phyloP scores from a whole-genome alignment of 1,284 basidiomycete genomes.

The Leccinum laetum region DNA sequence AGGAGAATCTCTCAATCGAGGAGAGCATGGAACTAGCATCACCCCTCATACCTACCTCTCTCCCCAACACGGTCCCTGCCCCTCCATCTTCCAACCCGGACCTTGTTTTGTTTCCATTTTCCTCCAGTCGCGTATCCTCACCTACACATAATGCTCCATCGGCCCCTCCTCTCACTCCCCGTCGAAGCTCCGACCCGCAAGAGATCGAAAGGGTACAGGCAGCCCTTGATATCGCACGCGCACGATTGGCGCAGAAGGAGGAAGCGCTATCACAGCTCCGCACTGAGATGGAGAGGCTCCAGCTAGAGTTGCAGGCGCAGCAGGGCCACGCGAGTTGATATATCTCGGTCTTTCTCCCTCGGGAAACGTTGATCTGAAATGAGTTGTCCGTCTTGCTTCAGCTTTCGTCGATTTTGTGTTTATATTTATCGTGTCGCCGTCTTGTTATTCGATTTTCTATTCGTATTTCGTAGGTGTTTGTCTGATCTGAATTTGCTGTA shows the following conservation, averaged over 20 bases:
- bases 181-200: conserved; percentile 8
- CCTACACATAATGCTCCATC: conserved; percentile 1
- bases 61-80: conserved; percentile 2
- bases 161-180: background rate
- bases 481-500: background rate
- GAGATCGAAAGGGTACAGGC: conserved; percentile 20
- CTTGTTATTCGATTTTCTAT: background rate
- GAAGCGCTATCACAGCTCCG: conserved; percentile 20
- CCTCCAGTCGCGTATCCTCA: conserved; percentile 21
- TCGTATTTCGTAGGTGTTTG: background rate
- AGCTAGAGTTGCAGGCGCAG: conserved; percentile 4
- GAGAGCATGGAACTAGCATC: conserved; percentile 60
- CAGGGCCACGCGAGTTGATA: background rate
- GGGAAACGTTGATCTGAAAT: background rate
- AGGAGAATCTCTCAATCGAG: conserved; percentile 37
- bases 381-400: background rate
- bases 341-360: background rate
- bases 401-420: background rate
- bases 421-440: background rate
- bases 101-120: conserved; percentile 25
- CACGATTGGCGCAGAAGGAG: conserved; percentile 23
- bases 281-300: conserved; percentile 21
- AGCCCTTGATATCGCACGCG: conserved; percentile 19
- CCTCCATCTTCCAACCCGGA: conserved; percentile 9
- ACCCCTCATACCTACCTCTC: conserved; percentile 44